Evolutionary conservation across 2,329 filamentous ascomycete genomes (phyloP), one percentile per base, ranked within the genome.

Genomic region (Apiospora marii): DNA sequence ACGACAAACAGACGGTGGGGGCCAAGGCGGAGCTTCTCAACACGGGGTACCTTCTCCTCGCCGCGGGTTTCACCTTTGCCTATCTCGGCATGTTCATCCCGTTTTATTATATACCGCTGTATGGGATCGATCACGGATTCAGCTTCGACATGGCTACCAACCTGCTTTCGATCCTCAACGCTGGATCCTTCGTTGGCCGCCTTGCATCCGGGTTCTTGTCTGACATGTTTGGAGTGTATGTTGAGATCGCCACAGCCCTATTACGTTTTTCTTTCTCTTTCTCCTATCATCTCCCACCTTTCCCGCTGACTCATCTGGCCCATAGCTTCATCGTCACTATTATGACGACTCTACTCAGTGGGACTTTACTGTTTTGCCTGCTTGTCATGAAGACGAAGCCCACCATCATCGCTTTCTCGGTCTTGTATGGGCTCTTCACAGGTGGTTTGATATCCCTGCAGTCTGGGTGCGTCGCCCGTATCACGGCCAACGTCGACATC

Each of bases 381-480:
- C 43, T 44, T 10, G 43, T 82, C 7, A 84, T 80, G 7, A 78
- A 78, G 19, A 83, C 83, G 13, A 87, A 90, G 14, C 86, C 85
- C 0, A 85, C 87, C 4, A 87, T 90, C 53, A 86, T 93, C 69
- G 83, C 88, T 22, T 44, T 44, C 43, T 44, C 43, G 43, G 43
- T 44, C 43, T 16, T 44, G 43, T 93, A 91, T 75, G 92, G 92
- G 6, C 92, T 93, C 79, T 84, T 85, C 14, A 90, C 88, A 0
- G 92, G 92, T 16, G 88, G 88, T 4, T 91, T 90, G 76, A 88
- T 92, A 68, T 87, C 87, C 1, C 81, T 93, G n/a, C 82, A 85
- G 0, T 90, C 92, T 0, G 87, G 91, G 0, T 83, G 93, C 19
- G 84, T 95, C 34, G 92, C 91, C 1, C 92, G 94, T 77, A 92